phyloP scores from a whole-genome alignment of 805 yeast genomes.

The Candida methanosorbosa region DNA sequence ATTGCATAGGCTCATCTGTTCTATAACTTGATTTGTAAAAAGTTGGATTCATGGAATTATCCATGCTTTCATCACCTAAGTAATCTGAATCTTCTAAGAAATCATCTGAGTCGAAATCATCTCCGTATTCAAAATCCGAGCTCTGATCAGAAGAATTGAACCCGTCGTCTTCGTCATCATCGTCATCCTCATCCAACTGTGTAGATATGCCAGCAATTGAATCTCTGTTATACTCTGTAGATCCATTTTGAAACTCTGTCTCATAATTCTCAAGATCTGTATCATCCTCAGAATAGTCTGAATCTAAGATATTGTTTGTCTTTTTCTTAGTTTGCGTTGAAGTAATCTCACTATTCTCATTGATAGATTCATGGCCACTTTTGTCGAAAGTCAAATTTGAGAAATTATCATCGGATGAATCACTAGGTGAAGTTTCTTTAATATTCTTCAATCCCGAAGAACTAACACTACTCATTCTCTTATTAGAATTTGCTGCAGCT shows the following conservation, averaged over 20 bases:
- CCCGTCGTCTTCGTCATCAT: conserved; percentile 3
- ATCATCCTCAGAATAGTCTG: too few relatives aligned
- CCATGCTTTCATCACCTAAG: conserved; percentile 7
- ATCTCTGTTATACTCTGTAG: too few relatives aligned
- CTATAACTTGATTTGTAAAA: conserved; percentile 2
- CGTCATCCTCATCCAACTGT: conserved; percentile 3
- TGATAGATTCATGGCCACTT: too few relatives aligned
- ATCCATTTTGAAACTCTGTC: too few relatives aligned
- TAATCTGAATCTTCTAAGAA: conserved; percentile 18
- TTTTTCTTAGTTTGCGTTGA: too few relatives aligned
- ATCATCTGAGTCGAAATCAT: conserved; percentile 20
- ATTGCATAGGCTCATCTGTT: conserved; percentile 3
- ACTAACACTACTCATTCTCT: neutral
- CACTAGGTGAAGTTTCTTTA: neutral
- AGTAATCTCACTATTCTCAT: too few relatives aligned
- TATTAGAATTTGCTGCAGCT: too few relatives aligned
- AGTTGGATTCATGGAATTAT: conserved; percentile 3
- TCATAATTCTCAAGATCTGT: too few relatives aligned
- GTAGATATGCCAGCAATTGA: too few relatives aligned
- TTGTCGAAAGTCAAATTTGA: neutral
- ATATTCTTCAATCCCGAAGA: neutral
- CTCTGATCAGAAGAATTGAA: conserved; percentile 2
- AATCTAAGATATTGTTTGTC: too few relatives aligned
- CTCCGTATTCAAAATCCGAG: conserved; percentile 4
- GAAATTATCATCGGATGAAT: neutral